Conservation (phyloP, 371 early-diverging fungal genomes). For the Mucor saturninus region DNA sequence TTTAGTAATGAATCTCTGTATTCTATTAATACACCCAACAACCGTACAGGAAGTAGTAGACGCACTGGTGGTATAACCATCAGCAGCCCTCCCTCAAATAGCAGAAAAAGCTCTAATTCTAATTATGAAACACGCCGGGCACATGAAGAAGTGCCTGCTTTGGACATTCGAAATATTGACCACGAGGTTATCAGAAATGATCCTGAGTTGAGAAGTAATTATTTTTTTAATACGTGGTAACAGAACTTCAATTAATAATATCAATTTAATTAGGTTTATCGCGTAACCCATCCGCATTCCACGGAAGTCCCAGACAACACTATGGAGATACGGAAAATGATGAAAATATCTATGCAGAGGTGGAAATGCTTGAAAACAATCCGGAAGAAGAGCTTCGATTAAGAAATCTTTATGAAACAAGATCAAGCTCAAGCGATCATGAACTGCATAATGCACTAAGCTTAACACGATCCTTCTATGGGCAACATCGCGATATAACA, state of each 20-base stretch:
- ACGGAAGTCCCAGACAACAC: background rate
- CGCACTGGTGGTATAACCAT: too few relatives aligned
- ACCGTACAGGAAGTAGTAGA: too few relatives aligned
- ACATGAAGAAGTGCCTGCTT: background rate
- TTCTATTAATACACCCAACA: too few relatives aligned
- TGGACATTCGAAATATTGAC: constrained; percentile 11
- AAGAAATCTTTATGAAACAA: too few relatives aligned
- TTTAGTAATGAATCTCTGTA: too few relatives aligned
- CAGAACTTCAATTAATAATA: too few relatives aligned
- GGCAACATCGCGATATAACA: background rate
- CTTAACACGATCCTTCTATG: background rate
- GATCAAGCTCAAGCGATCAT: too few relatives aligned
- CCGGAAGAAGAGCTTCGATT: constrained; percentile 9
- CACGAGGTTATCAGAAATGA: constrained; percentile 24
- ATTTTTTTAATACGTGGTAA: background rate
- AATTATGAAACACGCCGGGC: too few relatives aligned
- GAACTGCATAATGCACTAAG: background rate
- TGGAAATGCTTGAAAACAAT: constrained; percentile 16
- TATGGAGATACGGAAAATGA: constrained; percentile 15
- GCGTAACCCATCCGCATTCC: constrained; percentile 10
- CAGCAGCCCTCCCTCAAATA: too few relatives aligned
- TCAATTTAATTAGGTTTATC: constrained; percentile 7
- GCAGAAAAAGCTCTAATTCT: too few relatives aligned
- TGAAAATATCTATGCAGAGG: constrained; percentile 10
- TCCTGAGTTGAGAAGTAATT: constrained; percentile 16